phyloP scores from a whole-genome alignment of 495 filamentous ascomycete genomes.

The Neurospora pannonica region DNA sequence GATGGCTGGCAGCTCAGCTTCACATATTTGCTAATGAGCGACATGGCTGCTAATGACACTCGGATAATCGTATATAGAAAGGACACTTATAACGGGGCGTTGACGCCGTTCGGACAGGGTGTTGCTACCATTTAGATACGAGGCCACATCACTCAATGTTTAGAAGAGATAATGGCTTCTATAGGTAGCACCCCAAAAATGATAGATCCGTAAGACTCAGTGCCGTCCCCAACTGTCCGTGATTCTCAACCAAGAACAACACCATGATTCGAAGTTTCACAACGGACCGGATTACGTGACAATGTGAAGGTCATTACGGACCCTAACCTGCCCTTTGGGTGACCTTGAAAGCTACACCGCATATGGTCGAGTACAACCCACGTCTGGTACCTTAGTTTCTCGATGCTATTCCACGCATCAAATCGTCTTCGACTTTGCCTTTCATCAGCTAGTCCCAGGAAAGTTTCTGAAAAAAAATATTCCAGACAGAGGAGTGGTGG shows the following conservation, averaged over 20 bases:
- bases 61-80: neutral
- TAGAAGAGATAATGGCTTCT: neutral
- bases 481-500: too few species aligned
- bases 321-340: neutral
- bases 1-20: neutral
- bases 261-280: accelerated
- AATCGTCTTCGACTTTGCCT: neutral
- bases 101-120: neutral
- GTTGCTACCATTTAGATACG: neutral
- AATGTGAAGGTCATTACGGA: neutral
- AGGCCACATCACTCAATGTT: neutral
- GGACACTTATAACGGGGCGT: neutral
- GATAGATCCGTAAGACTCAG: neutral
- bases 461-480: too few species aligned
- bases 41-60: neutral
- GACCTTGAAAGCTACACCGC: neutral
- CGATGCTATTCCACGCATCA: neutral
- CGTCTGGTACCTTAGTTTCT: too few species aligned
- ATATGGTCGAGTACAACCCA: too few species aligned
- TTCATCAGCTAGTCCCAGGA: too few species aligned
- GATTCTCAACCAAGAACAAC: neutral
- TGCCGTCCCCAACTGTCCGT: neutral
- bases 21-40: neutral
- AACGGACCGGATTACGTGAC: accelerated
- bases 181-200: neutral